Percentiles rank a stretch among this genome's conserved stretches.
Conservation (phyloP, 2,329 filamentous ascomycete species). For the Beauveria rudraprayagi region DNA sequence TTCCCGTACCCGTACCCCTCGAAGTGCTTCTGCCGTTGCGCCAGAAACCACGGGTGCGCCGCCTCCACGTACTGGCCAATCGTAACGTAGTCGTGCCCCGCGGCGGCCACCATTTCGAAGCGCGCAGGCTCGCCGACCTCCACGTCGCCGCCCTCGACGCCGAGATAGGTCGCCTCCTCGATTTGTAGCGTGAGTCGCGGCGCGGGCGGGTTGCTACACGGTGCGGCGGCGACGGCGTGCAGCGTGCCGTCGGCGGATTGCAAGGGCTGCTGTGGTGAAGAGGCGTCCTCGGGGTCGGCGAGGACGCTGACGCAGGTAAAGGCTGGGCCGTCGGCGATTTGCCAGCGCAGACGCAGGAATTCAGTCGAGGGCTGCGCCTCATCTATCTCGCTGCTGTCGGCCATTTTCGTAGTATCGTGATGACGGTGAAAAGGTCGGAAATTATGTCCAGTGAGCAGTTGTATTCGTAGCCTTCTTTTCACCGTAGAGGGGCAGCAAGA, state of each 20-base stretch:
- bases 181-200: not conserved
- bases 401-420: not conserved
- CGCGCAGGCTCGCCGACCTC: not conserved
- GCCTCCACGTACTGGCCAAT: not conserved
- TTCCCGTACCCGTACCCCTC: not conserved
- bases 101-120: not conserved
- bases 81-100: not conserved
- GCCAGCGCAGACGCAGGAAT: constrained; percentile 4
- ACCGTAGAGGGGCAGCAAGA: not conserved
- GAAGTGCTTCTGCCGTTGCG: not conserved
- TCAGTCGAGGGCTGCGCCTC: not conserved
- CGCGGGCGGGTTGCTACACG: not conserved
- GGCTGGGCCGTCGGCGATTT: constrained; percentile 2
- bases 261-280: not conserved
- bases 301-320: not conserved
- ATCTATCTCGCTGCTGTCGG: not conserved
- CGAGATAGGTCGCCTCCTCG: not conserved
- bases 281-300: not conserved
- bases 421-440: not conserved
- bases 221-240: not conserved
- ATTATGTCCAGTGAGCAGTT: not conserved
- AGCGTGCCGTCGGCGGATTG: not conserved
- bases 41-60: constrained; percentile 3
- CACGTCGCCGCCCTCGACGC: not conserved
- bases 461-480: not conserved